Evolutionary conservation across 176 grass and related monocot species (phyloP).

Genomic region (Oryza coarctata): DNA sequence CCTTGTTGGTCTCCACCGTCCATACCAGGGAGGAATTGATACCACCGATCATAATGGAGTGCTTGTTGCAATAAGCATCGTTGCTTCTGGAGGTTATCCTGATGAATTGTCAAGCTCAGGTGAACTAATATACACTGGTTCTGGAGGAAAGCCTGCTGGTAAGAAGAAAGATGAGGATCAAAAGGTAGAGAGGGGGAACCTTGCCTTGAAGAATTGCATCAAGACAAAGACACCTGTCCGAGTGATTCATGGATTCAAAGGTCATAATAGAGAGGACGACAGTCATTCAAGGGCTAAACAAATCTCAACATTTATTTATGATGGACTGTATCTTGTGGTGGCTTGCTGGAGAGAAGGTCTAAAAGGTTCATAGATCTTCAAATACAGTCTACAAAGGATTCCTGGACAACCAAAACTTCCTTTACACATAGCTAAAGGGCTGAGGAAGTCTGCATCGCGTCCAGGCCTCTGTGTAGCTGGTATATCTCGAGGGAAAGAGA

Average conservation of each 20-base stretch:
- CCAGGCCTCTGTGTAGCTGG: slow-evolving; percentile 47
- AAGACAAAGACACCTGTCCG: slow-evolving; percentile 52
- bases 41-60: slow-evolving; percentile 25
- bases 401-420: slow-evolving; percentile 62
- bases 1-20: slow-evolving; percentile 68
- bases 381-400: slow-evolving; percentile 54
- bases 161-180: slow-evolving; percentile 61
- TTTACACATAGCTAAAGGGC: slow-evolving; percentile 43
- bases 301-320: slow-evolving; percentile 63
- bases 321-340: slow-evolving; percentile 66
- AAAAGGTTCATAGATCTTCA: slow-evolving; percentile 50
- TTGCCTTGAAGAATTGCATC: slow-evolving; percentile 69
- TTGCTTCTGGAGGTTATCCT: slow-evolving; percentile 72
- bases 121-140: slow-evolving; percentile 78
- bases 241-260: slow-evolving; percentile 72
- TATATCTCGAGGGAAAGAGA: slow-evolving; percentile 66
- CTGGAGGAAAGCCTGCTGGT: slow-evolving; percentile 60
- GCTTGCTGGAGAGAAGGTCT: slow-evolving; percentile 36
- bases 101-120: slow-evolving; percentile 63
- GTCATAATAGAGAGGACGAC: slow-evolving; percentile 16
- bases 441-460: slow-evolving; percentile 39
- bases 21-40: slow-evolving; percentile 69
- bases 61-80: slow-evolving; percentile 64
- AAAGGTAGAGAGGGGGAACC: slow-evolving; percentile 63
- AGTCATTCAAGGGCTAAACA: slow-evolving; percentile 42